These are phyloP conservation scores for Xylariaceae sp. DNA, from an alignment of 2,329 filamentous ascomycete species.

Conservation along the genomic window DNA sequence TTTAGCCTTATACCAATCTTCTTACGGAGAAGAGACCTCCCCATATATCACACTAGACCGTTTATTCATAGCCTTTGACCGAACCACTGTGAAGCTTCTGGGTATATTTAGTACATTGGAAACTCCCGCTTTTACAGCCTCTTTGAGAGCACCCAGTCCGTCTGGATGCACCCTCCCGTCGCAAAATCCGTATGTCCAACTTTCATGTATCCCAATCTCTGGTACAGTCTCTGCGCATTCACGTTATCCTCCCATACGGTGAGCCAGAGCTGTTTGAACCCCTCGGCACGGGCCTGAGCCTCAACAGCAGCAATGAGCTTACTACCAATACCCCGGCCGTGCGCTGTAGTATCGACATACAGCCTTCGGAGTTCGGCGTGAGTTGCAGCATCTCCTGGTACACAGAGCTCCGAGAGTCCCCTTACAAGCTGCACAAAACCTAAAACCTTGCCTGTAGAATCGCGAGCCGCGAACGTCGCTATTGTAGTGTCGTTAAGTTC, in stretches of 20 bases:
- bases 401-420: conserved; percentile 25
- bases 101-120: not conserved
- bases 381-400: conserved; percentile 27
- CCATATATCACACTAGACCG: not conserved
- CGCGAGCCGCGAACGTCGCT: conserved; percentile 34
- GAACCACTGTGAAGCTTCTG: not conserved
- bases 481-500: conserved; percentile 31
- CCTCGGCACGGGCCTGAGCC: conserved; percentile 33
- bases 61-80: not conserved
- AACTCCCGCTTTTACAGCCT: conserved; percentile 16
- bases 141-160: conserved; percentile 35
- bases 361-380: conserved; percentile 38
- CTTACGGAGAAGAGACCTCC: too few species aligned
- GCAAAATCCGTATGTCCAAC: conserved; percentile 34
- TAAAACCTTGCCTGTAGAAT: conserved; percentile 26
- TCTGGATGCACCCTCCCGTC: conserved; percentile 32
- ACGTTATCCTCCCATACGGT: conserved; percentile 38
- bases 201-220: conserved; percentile 32
- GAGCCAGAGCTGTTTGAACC: conserved; percentile 37
- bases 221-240: conserved; percentile 34
- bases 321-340: conserved; percentile 39
- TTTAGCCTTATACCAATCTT: too few species aligned
- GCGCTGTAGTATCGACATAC: conserved; percentile 37
- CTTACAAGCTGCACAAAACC: conserved; percentile 39
- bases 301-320: conserved; percentile 37